A percentile compares a stretch with the other conserved stretches of the same genome.
Conservation (phyloP, 2,329 filamentous ascomycete genomes). For the Ceratocystis cacaofunesta region DNA sequence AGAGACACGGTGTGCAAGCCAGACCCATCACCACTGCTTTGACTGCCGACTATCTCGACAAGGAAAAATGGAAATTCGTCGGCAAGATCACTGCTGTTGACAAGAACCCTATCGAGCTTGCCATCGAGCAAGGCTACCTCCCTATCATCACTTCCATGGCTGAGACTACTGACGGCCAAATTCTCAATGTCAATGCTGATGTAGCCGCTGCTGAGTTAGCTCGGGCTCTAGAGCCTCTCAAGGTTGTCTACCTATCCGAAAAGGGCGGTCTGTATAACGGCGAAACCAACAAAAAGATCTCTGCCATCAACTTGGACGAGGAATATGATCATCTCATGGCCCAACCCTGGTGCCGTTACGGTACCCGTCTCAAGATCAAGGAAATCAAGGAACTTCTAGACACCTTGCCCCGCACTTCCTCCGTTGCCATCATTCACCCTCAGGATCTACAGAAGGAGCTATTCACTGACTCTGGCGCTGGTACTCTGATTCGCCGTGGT, state of each 20-base stretch:
- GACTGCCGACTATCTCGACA: conserved; percentile 85
- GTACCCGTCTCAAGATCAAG: conserved; percentile 90
- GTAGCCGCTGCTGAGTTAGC: conserved; percentile 90
- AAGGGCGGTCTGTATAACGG: conserved; percentile 94
- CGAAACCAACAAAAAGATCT: conserved; percentile 87
- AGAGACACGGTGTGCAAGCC: conserved; percentile 76
- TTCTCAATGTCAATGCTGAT: conserved; percentile 95
- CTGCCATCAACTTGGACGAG: conserved; percentile 91
- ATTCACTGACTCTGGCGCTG: conserved; percentile 89
- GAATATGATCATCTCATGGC: conserved; percentile 88
- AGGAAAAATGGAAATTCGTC: conserved; percentile 89
- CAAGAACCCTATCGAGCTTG: conserved; percentile 76
- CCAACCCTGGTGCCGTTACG: conserved; percentile 88
- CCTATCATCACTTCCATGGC: conserved; percentile 95
- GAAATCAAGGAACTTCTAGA: conserved; percentile 91
- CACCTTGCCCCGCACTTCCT: conserved; percentile 77
- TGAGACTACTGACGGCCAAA: conserved; percentile 77
- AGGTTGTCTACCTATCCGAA: conserved; percentile 97
- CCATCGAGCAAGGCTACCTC: conserved; percentile 79
- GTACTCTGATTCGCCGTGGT: conserved; percentile 80
- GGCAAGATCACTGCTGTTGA: conserved; percentile 92
- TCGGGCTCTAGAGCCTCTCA: conserved; percentile 74
- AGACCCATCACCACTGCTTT: conserved; percentile 86
- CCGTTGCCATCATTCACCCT: conserved; percentile 93
- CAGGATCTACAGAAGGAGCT: conserved; percentile 91